A percentile compares a stretch with the other conserved stretches of the same genome.
Evolutionary conservation across 176 grass and related monocot species (phyloP).

Genomic region (Pharus latifolius): DNA sequence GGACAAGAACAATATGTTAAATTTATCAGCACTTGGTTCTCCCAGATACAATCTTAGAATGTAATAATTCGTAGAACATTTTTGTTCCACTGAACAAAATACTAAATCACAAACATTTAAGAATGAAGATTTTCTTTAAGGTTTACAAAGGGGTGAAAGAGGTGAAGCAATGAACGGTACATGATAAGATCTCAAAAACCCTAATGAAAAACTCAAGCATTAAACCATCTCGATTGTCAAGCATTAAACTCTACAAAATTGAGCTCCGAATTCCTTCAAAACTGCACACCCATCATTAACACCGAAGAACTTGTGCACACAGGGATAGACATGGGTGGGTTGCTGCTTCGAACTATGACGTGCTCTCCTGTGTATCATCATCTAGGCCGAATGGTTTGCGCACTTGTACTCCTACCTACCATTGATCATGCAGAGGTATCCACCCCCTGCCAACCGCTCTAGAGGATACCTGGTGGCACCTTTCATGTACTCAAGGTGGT

Average conservation of each 20-base stretch:
- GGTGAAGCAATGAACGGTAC: too few species aligned
- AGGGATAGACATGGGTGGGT: neutral
- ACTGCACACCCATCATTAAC: neutral
- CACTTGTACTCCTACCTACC: neutral
- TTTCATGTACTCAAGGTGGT: slow-evolving; percentile 50
- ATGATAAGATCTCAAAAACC: too few species aligned
- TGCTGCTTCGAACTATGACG: neutral
- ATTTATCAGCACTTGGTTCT: too few species aligned
- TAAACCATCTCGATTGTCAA: neutral
- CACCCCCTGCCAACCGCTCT: slow-evolving; percentile 39
- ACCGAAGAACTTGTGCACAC: neutral
- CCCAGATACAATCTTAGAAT: too few species aligned
- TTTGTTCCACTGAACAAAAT: too few species aligned
- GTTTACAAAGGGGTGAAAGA: too few species aligned
- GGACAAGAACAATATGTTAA: too few species aligned
- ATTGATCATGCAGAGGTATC: slow-evolving; percentile 56
- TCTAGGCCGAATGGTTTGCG: neutral
- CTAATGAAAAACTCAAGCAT: neutral
- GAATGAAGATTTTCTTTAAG: too few species aligned
- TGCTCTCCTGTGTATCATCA: neutral
- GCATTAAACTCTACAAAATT: too few species aligned
- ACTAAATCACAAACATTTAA: too few species aligned
- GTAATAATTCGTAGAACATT: too few species aligned
- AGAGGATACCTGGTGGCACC: slow-evolving; percentile 66
- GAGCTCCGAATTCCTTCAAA: neutral